Percentiles rank a stretch among this genome's conserved stretches.
Conservation (phyloP, 192 early-diverging fungal species). For the Coemansia sp. region DNA sequence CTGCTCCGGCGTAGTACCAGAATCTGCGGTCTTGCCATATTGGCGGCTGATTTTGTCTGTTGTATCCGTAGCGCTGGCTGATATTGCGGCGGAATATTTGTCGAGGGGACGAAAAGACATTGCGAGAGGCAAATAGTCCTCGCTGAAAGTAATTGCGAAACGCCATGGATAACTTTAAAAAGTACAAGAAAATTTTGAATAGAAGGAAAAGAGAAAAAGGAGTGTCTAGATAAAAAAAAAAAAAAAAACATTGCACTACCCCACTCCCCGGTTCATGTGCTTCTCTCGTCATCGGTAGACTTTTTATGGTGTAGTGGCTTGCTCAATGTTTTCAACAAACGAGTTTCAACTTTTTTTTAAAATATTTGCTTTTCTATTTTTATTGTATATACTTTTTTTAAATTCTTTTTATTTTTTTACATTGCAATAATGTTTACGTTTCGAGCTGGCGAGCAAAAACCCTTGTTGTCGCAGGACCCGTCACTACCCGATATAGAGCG, state of each 20-base stretch:
- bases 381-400: not conserved
- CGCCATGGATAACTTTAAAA: not conserved
- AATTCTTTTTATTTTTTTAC: not conserved
- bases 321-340: not conserved
- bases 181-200: not conserved
- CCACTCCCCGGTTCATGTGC: too few relatives aligned
- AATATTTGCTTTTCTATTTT: not conserved
- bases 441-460: conserved; percentile 5
- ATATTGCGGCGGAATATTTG: conserved; percentile 12
- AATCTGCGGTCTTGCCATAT: conserved; percentile 30
- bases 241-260: too few relatives aligned
- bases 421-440: conserved; percentile 5
- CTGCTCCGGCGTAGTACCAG: conserved; percentile 33
- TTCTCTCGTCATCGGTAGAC: not conserved
- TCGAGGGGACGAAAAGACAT: not conserved
- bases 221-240: not conserved
- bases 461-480: not conserved
- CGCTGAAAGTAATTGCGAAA: not conserved
- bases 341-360: not conserved
- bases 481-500: conserved; percentile 10
- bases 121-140: not conserved
- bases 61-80: conserved; percentile 5
- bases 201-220: not conserved
- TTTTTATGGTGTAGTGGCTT: not conserved
- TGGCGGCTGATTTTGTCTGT: not conserved